Base-by-base conservation (phyloP, 805 yeast species). In the Candida andamanensis region DNA sequence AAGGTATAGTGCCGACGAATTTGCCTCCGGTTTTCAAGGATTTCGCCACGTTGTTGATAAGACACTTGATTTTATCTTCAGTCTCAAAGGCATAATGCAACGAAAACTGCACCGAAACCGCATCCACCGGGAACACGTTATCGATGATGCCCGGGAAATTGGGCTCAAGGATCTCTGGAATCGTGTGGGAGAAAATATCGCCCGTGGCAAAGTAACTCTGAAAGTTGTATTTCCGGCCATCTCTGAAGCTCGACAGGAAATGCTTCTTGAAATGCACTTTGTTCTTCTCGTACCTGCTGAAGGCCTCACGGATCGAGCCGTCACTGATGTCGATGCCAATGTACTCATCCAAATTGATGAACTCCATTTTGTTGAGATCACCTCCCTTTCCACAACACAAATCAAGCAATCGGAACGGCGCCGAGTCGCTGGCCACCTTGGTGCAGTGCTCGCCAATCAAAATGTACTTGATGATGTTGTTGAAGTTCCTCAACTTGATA, bases 341-440 rank as follows among this genome's bases (percentile, higher is more conserved):
- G 44, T 83, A 85, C 29, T 87, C 89, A 15, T 75, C 70, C 2
- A 85, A 73, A 14, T 74, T 64, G 1, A 85, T 81, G 45, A 76
- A 76, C 31, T 80, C 83, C 78, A 95, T 90, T 54, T 92, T 92
- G 46, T 82, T 76, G 48, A 92, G 62, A 60, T 92, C 99, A 17
- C 99, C 99, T 32, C 99, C 99, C 55, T 92, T 94, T 10, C 99
- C 99, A 58, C 97, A 89, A 11, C 96, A 96, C 35, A 90, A 58
- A 50, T 92, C 99, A 13, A 92, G 61, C 1, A 82, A 72, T 70
- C 39, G 74, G 61, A 28, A 50, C 4, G 63, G 60, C 4, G 32
- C 36, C 2, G 44, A 49, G 5, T 48, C 40, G 6, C 45, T 37
- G 6, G 46, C 48, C 7, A 46, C 36, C 11, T 47, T 42, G 13